Percentiles rank a stretch among this genome's conserved stretches.
Conservation (phyloP, 139 green algal species). For the Chlorella sorokiniana region DNA sequence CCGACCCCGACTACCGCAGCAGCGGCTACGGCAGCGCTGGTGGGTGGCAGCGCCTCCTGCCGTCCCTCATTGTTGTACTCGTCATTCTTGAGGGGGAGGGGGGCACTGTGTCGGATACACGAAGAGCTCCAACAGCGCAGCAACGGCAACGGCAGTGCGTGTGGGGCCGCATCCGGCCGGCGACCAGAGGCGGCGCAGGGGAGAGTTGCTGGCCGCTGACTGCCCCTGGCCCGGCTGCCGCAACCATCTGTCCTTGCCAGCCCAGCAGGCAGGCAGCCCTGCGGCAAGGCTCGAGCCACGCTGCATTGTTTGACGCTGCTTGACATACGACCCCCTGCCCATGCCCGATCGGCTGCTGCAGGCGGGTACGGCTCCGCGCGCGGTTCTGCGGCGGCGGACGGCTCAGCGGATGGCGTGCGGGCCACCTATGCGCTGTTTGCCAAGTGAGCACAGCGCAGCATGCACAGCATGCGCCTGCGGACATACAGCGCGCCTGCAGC, state of each 20-base stretch:
- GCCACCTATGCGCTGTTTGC: conserved; percentile 47
- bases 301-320: too few species aligned
- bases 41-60: neutral
- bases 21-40: neutral
- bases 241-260: too few species aligned
- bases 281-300: too few species aligned
- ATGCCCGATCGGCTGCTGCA: neutral
- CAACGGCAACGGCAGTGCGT: neutral
- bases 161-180: too few species aligned
- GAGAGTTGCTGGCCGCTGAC: neutral
- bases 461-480: too few species aligned
- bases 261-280: too few species aligned
- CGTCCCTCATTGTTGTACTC: neutral
- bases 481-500: neutral
- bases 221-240: too few species aligned
- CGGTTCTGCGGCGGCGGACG: neutral
- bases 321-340: too few species aligned
- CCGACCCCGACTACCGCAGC: neutral
- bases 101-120: too few species aligned
- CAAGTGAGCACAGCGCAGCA: conserved; percentile 3
- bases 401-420: conserved; percentile 42
- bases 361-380: neutral
- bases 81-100: too few species aligned
- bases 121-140: neutral
- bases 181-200: neutral